phyloP scores from a whole-genome alignment of 345 rosid species.

The Odontarrhena argentea region DNA sequence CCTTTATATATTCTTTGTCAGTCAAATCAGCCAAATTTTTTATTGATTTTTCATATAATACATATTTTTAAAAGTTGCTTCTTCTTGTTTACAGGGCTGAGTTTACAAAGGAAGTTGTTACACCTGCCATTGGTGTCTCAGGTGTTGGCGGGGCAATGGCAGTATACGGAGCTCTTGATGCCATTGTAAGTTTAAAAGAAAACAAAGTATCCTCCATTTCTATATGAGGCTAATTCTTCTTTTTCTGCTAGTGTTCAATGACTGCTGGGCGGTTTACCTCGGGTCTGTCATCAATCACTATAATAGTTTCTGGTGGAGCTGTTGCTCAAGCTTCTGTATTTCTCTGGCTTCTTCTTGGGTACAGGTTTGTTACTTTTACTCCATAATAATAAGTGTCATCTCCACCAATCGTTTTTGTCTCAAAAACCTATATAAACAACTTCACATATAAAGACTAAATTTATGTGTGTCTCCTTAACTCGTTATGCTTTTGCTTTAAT shows the following conservation, averaged over 20 bases:
- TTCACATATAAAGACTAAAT: background rate
- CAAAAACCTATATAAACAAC: background rate
- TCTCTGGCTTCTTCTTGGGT: constrained; percentile 67
- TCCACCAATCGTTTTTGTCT: background rate
- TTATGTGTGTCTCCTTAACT: background rate
- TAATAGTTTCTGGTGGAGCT: constrained; percentile 56
- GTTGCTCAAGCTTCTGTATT: constrained; percentile 71
- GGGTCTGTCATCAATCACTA: constrained; percentile 48
- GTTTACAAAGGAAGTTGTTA: constrained; percentile 82
- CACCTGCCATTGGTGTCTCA: constrained; percentile 77
- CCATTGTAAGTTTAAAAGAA: constrained; percentile 65
- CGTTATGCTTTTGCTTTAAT: background rate
- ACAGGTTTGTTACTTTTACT: constrained; percentile 51
- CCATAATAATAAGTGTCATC: background rate
- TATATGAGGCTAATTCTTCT: constrained; percentile 3
- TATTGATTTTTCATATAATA: background rate
- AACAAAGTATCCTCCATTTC: background rate
- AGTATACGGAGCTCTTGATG: constrained; percentile 87
- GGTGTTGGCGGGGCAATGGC: constrained; percentile 97
- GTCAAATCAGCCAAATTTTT: background rate
- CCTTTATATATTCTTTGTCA: background rate
- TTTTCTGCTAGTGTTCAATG: constrained; percentile 62
- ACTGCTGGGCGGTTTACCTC: constrained; percentile 71
- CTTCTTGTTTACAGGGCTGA: constrained; percentile 63
- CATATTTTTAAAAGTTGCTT: background rate